Evolutionary conservation across 208 protist species (phyloP), one percentile per base, ranked within the genome.

Genomic region (Wallacemonas rigidus): DNA sequence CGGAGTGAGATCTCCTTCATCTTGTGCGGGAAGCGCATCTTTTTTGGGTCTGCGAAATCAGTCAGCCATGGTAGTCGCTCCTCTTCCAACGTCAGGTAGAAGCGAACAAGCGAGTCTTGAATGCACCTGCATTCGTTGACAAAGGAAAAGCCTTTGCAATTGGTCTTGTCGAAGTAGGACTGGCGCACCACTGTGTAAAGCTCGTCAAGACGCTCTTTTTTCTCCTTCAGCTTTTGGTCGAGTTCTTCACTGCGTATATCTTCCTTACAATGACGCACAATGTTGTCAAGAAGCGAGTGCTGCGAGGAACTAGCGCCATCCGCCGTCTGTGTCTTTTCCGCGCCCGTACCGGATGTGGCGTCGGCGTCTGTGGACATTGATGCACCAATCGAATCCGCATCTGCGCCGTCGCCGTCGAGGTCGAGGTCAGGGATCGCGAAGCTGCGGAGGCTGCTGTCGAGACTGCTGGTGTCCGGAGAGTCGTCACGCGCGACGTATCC

Each of bases 11-110:
- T 58, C 38, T 94, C 89, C 51, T 77, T 83, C 48, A 45, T 48
- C 41, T 76, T 89, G 14, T 67, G 70, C 8, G 86, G 88, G 7
- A 83, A 50, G 39, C 69, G 44, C 82, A 96, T 86, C 60, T 88
- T 84, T 5, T 81, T 55, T 1, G 65, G 45, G 57, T 89, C 79
- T 14, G 85, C 80, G 55, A 94, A 94, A 68, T 95, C 91, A 2
- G 79, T 74, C 11, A 48, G n/a, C 89, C 91, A 96, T 39, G 91
- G 82, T 40, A 95, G 87, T 14, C 83, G 81, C 26, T 88, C 81
- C 65, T 85, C 76, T 43, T 91, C 71, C 2, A 95, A 40, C 3
- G 17, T 67, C 15, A 79, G 39, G 40, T 26, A 48, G 47, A 86
- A 56, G 51, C 58, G 54, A 9, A 51, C 8, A 36, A 58, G 2